Evolutionary conservation across 176 grass and related monocot species (phyloP).

Genomic region (Dactylis glomerata): DNA sequence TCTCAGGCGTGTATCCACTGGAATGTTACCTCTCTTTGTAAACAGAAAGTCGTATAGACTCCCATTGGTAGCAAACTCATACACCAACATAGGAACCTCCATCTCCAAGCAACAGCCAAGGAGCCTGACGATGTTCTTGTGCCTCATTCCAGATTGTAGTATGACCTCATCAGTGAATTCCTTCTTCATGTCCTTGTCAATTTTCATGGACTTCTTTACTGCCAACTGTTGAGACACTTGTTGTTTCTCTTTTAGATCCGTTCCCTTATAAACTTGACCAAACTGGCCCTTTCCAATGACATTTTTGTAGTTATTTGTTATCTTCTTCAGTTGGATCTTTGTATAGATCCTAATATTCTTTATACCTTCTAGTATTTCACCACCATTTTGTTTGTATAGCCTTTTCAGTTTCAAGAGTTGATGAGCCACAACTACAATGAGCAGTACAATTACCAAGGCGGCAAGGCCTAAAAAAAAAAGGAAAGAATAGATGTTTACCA

Average conservation of each 20-base stretch:
- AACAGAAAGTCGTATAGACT: not conserved
- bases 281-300: not conserved
- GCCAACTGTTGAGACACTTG: too few species aligned
- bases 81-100: constrained; percentile 25
- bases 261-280: constrained; percentile 17
- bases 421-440: not conserved
- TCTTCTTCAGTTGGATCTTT: not conserved
- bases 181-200: not conserved
- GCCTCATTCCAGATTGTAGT: constrained; percentile 30
- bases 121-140: constrained; percentile 3
- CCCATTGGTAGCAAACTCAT: constrained; percentile 20
- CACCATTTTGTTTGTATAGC: not conserved
- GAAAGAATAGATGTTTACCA: too few species aligned
- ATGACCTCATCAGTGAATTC: constrained; percentile 29
- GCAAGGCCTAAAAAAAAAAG: too few species aligned
- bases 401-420: not conserved
- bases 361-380: not conserved
- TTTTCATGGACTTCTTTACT: not conserved
- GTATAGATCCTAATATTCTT: not conserved
- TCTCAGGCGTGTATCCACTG: not conserved
- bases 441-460: not conserved
- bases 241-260: not conserved
- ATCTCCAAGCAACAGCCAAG: constrained; percentile 10
- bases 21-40: not conserved
- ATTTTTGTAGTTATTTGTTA: not conserved